Evolutionary conservation across 73 alveolate species (phyloP).

Genomic region (Blepharisma stoltei): DNA sequence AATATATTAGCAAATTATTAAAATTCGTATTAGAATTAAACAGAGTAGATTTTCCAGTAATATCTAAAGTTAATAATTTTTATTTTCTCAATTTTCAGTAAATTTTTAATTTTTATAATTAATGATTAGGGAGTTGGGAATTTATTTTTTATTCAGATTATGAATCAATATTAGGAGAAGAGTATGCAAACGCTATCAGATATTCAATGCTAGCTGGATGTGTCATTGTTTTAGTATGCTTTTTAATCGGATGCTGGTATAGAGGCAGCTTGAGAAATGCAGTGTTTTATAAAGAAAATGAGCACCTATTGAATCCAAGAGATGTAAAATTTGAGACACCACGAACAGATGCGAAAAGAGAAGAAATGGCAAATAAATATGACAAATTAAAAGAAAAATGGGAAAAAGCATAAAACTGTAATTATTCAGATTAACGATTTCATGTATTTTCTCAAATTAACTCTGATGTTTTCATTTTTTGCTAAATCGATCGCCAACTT

Average conservation of each 20-base stretch:
- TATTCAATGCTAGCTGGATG: background rate
- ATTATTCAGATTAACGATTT: background rate
- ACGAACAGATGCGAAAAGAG: background rate
- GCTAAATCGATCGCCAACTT: too few relatives aligned
- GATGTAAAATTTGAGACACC: background rate
- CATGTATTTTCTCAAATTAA: too few relatives aligned
- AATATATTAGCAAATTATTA: too few relatives aligned
- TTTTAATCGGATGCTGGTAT: conserved; percentile 5
- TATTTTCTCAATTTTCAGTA: too few relatives aligned
- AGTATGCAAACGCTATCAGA: conserved; percentile 11
- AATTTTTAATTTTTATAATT: too few relatives aligned
- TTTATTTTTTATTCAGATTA: conserved; percentile 9
- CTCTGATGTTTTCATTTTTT: too few relatives aligned
- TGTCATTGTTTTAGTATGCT: background rate
- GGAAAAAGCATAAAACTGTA: background rate
- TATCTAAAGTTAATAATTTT: too few relatives aligned
- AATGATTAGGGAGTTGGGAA: too few relatives aligned
- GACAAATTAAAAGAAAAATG: background rate
- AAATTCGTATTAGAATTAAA: too few relatives aligned
- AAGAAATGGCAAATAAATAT: conserved; percentile 25
- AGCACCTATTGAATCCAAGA: background rate
- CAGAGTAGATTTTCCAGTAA: too few relatives aligned
- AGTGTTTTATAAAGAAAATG: conserved; percentile 10
- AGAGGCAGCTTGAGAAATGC: conserved; percentile 29
- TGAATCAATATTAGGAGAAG: conserved; percentile 5